Base-by-base conservation (phyloP, 441 rosid genomes). In the Pelargonium myrrhifolium region DNA sequence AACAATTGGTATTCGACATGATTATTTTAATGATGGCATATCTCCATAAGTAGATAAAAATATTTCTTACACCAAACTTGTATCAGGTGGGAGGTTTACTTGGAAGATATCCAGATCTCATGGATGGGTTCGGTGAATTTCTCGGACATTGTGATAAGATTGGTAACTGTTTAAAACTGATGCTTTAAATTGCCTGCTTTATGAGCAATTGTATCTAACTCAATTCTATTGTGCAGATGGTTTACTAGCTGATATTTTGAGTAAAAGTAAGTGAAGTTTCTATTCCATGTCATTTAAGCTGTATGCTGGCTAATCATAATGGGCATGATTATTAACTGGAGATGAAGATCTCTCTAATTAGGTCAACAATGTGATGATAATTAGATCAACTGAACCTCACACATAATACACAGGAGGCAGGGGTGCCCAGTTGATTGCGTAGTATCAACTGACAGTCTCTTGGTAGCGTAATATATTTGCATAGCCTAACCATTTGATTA, bases 71-170 rank as follows among this genome's bases (percentile, higher is more conserved):
- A 58, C 51, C 45, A 62, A 65, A 56, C 68, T 71, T 80, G 80
- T 69, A 28, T 68, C 82, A 94, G 99, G 89, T 88, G 42, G 77
- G 80, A 1, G 90, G 82, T 83, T 78, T 94, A 75, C 83, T 94
- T 73, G 96, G 91, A 79, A 84, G 75, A 73, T 79, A 88, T 86
- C 87, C 86, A 18, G 99, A 89, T 66, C 88, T 91, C 65, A 87
- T 91, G 89, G 99, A 84, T 21, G 92, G 85, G 65, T 87, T 94
- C 77, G 78, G 76, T 76, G 93, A 84, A 49, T 91, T 94, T 84
- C 78, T 94, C 83, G 86, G 85, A 31, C 86, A 77, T 51, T 94
- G 97, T 76, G 97, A 89, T 73, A 89, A 91, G 81, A 84, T 81
- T 66, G 97, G 99, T 94, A 86, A 69, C 49, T 7, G 49, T 24